Evolutionary conservation across 192 early-diverging fungal genomes (phyloP).

Genomic region (Endogone sp.): DNA sequence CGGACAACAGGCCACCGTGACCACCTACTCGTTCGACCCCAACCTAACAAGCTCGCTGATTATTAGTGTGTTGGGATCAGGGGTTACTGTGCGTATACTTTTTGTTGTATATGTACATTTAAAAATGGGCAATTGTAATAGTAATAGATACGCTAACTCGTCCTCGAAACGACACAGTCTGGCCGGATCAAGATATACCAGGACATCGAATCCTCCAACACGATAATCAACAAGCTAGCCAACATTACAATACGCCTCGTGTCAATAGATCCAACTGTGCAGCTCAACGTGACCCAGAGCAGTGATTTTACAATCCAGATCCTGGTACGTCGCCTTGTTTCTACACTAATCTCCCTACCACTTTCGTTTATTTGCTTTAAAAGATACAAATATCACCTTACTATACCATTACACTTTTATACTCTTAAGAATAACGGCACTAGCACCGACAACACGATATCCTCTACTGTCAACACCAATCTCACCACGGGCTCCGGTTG

Average conservation of each 20-base stretch:
- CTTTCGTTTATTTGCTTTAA: too few relatives aligned
- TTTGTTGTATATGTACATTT: not conserved
- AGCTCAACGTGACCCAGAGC: not conserved
- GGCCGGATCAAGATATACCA: not conserved
- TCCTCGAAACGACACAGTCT: not conserved
- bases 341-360: too few relatives aligned
- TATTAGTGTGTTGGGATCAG: not conserved
- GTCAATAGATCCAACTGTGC: not conserved
- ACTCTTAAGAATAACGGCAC: too few relatives aligned
- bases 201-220: not conserved
- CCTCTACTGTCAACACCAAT: too few relatives aligned
- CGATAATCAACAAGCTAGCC: not conserved
- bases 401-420: too few relatives aligned
- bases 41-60: not conserved
- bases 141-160: too few relatives aligned
- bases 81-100: not conserved
- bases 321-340: too few relatives aligned
- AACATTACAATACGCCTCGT: not conserved
- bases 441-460: too few relatives aligned
- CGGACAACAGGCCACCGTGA: not conserved
- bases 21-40: not conserved
- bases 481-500: not conserved
- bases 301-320: too few relatives aligned
- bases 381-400: too few relatives aligned
- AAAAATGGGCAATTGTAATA: too few relatives aligned